phyloP scores from a whole-genome alignment of 2,329 filamentous ascomycete species.

The Phaeosphaeriaceae sp. region DNA sequence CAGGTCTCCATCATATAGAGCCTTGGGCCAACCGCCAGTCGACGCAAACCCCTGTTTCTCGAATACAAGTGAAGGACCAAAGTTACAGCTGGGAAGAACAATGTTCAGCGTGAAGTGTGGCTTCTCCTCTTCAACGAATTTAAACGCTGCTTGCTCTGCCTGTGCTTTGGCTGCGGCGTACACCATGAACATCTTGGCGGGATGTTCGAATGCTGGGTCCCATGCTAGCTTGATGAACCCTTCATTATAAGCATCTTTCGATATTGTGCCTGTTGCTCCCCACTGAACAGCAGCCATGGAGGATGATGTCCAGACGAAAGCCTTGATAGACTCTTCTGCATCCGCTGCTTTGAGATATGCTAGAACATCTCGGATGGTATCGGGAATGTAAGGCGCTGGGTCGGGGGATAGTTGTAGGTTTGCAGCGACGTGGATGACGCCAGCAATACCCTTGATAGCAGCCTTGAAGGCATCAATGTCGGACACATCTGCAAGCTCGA shows the following conservation, averaged over 20 bases:
- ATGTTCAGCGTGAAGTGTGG: constrained; percentile 51
- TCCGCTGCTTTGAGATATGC: constrained; percentile 4
- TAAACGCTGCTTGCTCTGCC: constrained; percentile 53
- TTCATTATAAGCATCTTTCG: constrained; percentile 39
- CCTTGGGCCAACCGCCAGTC: constrained; percentile 5
- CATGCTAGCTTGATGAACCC: constrained; percentile 42
- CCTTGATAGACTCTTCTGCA: constrained; percentile 4
- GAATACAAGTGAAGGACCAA: constrained; percentile 33
- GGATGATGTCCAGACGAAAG: constrained; percentile 8
- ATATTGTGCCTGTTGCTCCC: constrained; percentile 36
- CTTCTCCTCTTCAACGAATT: constrained; percentile 51
- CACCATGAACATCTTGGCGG: constrained; percentile 45
- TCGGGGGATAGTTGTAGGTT: not conserved
- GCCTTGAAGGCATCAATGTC: constrained; percentile 20
- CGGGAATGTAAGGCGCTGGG: constrained; percentile 24
- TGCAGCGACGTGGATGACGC: constrained; percentile 51
- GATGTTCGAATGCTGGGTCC: constrained; percentile 37
- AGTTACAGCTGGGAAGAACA: constrained; percentile 26
- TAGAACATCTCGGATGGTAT: not conserved
- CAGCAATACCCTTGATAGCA: constrained; percentile 34
- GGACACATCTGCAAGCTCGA: constrained; percentile 22
- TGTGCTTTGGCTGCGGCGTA: constrained; percentile 53
- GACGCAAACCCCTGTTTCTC: constrained; percentile 19
- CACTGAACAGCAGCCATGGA: constrained; percentile 36
- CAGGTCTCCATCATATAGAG: constrained; percentile 1